Evolutionary conservation across 192 early-diverging fungal species (phyloP).

Genomic region (Coemansia sp.): DNA sequence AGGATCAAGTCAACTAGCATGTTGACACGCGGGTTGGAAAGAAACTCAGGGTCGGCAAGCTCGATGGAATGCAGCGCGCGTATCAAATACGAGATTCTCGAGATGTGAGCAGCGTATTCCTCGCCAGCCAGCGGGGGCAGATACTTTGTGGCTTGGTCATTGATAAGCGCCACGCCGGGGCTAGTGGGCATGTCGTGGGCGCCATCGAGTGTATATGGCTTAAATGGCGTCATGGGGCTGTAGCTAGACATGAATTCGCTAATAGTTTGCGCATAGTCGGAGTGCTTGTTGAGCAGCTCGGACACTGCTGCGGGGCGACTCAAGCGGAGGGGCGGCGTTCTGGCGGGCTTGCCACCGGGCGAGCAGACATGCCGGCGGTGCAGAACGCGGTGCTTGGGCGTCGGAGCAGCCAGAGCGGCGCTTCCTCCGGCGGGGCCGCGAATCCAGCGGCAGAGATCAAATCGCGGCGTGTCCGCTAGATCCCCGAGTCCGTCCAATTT

Average conservation of each 20-base stretch:
- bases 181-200: slow-evolving; percentile 25
- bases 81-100: slow-evolving; percentile 34
- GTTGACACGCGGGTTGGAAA: slow-evolving; percentile 32
- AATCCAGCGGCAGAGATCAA: slow-evolving; percentile 41
- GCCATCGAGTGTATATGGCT: slow-evolving; percentile 23
- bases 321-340: slow-evolving; percentile 26
- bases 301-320: slow-evolving; percentile 16
- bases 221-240: slow-evolving; percentile 21
- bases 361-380: slow-evolving; percentile 20
- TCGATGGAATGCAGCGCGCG: slow-evolving; percentile 44
- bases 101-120: slow-evolving; percentile 39
- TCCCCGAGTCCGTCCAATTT: neutral
- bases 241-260: slow-evolving; percentile 36
- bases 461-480: neutral
- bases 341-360: slow-evolving; percentile 17
- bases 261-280: slow-evolving; percentile 15
- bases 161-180: slow-evolving; percentile 13
- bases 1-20: slow-evolving; percentile 45
- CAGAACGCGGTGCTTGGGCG: slow-evolving; percentile 25
- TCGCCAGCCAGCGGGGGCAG: slow-evolving; percentile 43
- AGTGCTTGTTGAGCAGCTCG: slow-evolving; percentile 32
- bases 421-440: slow-evolving; percentile 8
- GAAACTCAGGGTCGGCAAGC: slow-evolving; percentile 35
- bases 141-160: slow-evolving; percentile 31
- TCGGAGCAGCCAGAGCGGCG: neutral